A percentile compares a stretch with the other conserved stretches of the same genome.
Conservation (phyloP, 2,329 filamentous ascomycete genomes). For the Colletotrichum tamarilloi region DNA sequence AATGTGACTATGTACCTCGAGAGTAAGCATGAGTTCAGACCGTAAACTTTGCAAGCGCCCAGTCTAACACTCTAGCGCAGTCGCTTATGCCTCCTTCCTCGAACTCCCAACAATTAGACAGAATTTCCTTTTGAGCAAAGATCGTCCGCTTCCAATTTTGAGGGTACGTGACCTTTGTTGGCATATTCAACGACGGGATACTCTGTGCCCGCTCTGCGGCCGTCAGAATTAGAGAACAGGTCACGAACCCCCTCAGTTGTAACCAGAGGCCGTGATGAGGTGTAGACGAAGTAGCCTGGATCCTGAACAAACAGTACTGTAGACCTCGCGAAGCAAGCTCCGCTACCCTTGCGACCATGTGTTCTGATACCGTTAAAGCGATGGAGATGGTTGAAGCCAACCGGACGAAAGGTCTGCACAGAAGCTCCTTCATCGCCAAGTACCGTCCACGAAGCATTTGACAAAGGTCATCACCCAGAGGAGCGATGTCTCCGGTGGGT, state of each 20-base stretch:
- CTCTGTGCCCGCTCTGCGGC: constrained; percentile 24
- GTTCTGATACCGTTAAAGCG: constrained; percentile 10
- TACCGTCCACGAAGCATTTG: constrained; percentile 30
- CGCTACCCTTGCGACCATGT: background rate
- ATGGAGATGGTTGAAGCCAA: constrained; percentile 29
- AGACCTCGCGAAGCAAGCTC: constrained; percentile 25
- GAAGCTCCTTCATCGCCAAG: constrained; percentile 15
- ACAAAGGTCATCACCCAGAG: constrained; percentile 27
- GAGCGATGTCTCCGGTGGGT: constrained; percentile 8
- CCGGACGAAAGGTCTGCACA: constrained; percentile 29
- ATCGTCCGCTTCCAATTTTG: constrained; percentile 24
- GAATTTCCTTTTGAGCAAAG: constrained; percentile 22
- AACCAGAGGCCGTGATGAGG: constrained; percentile 27
- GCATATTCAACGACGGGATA: constrained; percentile 30
- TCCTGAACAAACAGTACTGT: constrained; percentile 27
- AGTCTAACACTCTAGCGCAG: constrained; percentile 25
- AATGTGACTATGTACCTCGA: background rate
- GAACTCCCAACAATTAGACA: constrained; percentile 30
- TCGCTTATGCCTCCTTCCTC: constrained; percentile 33
- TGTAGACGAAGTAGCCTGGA: constrained; percentile 18
- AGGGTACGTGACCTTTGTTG: constrained; percentile 14
- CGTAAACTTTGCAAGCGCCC: constrained; percentile 29
- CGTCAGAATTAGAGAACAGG: constrained; percentile 28
- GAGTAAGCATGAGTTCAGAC: background rate
- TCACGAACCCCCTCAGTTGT: constrained; percentile 29